These are phyloP conservation scores for Quercus lobata DNA, from an alignment of 331 rosid genomes.

Conservation along the genomic window DNA sequence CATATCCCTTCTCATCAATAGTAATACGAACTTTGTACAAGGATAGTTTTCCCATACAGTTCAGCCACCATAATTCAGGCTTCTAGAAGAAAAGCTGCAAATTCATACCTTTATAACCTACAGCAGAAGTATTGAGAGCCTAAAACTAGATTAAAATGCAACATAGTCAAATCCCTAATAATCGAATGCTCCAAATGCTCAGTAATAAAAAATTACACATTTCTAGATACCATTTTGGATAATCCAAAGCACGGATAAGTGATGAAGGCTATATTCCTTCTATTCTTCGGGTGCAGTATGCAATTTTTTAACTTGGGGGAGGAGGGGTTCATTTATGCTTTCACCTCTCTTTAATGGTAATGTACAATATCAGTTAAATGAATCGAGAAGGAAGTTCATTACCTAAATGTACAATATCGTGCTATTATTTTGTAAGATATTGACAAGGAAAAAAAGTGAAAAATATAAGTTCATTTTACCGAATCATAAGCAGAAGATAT, in stretches of 20 bases:
- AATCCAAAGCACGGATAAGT: not conserved
- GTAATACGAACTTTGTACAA: conserved; percentile 61
- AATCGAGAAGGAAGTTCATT: not conserved
- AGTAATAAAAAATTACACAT: conserved; percentile 3
- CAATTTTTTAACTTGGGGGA: not conserved
- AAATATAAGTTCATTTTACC: not conserved
- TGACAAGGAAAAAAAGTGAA: not conserved
- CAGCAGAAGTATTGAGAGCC: conserved; percentile 14
- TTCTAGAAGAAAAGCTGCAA: conserved; percentile 83
- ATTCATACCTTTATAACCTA: conserved; percentile 22
- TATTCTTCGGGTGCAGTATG: not conserved
- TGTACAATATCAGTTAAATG: not conserved
- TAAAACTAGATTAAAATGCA: conserved; percentile 10
- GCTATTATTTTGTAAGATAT: not conserved
- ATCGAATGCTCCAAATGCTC: conserved; percentile 23
- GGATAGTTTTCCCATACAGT: conserved; percentile 92
- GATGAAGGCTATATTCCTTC: not conserved
- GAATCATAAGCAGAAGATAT: not conserved
- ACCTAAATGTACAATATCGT: not conserved
- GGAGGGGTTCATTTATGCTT: too few relatives aligned
- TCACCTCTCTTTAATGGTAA: not conserved
- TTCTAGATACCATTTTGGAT: not conserved
- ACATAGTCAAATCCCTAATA: conserved; percentile 4
- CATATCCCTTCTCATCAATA: conserved; percentile 71
- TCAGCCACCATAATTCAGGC: conserved; percentile 98